Evolutionary conservation across 768 basidiomycete species (phyloP).

Genomic region (Xerocomus potaroensis): DNA sequence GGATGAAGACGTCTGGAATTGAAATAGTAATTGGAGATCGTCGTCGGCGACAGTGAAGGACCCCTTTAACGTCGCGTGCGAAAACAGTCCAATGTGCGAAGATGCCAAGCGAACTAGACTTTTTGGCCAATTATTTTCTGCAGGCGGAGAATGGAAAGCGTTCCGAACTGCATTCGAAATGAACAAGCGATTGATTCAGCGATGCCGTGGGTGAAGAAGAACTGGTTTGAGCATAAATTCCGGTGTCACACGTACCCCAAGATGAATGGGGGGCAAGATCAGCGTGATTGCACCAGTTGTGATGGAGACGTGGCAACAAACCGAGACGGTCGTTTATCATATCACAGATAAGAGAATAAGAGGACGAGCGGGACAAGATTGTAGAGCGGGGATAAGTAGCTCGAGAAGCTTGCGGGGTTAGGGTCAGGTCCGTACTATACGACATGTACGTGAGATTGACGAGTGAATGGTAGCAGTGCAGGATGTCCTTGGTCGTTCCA

Average conservation of each 20-base stretch:
- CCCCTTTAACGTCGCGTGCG: too few relatives aligned
- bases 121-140: neutral
- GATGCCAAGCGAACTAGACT: neutral
- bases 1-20: conserved; percentile 11
- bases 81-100: too few relatives aligned
- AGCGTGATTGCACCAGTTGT: neutral
- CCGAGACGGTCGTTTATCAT: neutral
- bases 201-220: too few relatives aligned
- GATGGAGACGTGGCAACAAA: neutral
- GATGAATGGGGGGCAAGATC: neutral
- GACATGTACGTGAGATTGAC: conserved; percentile 6
- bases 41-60: too few relatives aligned
- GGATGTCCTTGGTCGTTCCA: too few relatives aligned
- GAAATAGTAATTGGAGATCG: neutral
- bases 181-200: neutral
- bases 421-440: neutral
- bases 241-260: neutral
- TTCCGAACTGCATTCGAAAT: neutral
- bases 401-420: conserved; percentile 10
- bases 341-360: neutral
- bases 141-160: neutral
- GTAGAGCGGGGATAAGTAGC: too few relatives aligned
- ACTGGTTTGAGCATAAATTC: too few relatives aligned
- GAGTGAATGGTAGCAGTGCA: neutral
- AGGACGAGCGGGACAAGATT: too few relatives aligned